Evolutionary conservation across 768 basidiomycete genomes (phyloP), one percentile per base, ranked within the genome.

Genomic region (Russula brevipes): DNA sequence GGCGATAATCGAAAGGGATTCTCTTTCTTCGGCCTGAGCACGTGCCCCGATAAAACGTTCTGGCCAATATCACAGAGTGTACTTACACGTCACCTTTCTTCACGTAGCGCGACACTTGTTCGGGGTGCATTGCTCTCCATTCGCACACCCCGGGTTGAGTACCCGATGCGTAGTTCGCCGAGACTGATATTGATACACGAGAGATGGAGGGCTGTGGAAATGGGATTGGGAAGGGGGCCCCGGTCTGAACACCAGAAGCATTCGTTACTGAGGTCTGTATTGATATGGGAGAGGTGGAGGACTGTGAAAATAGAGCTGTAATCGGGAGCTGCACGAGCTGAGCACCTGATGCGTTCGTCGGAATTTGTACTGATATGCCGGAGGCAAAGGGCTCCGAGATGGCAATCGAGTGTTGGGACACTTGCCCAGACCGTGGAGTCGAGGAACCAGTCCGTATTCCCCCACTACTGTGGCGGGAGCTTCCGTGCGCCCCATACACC

Each of bases 61-160:
- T 30, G 52, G 16, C 10, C 8, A 8, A 4, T 0, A 35, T 24
- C 8, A 46, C 4, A 33, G 31, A 47, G 33, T 8, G 44, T 36
- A 50, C 63, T 24, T 42, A 64, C 63, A 64, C 53, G 4, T 60
- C 53, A 17, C 58, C 52, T 5, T 44, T 55, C 33, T 55, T 4
- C 19, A 30, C 4, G 31, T 64, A 64, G 42, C 63, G 63, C 2
- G 63, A 55, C 11, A 64, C 58, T 36, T 59, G 58, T 0, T 59
- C 63, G 6, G 63, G 30, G 24, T 64, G 14, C 58, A 64, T 64
- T 9, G 44, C 58, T 4, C 19, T 36, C 4, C 59, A 42, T 1
- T 8, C 5, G 17, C 33, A 39, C 6, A 4, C 2, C n/a, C 12
- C 14, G 16, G 19, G 19, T 12, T 46, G 45, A 5, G 31, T 5